These are phyloP conservation scores for Tricholoma hemisulphureum DNA, from an alignment of 768 basidiomycete genomes.

Conservation along the genomic window DNA sequence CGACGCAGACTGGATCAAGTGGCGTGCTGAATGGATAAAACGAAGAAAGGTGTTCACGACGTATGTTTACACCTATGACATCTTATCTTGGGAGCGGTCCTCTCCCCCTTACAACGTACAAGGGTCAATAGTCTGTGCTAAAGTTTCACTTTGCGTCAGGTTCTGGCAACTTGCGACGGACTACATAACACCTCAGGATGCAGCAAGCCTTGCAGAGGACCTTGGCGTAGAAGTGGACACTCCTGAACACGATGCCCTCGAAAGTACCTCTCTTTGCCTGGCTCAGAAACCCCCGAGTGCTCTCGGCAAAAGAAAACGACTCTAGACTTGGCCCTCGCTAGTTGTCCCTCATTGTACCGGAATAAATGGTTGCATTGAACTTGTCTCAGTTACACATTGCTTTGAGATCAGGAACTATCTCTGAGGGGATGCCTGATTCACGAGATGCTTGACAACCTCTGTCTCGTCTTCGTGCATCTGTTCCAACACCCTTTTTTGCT, in stretches of 20 bases:
- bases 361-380: not conserved
- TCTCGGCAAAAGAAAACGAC: conserved; percentile 52
- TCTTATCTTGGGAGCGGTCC: not conserved
- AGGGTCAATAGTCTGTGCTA: not conserved
- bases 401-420: no score
- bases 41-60: conserved; percentile 73
- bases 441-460: no score
- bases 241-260: conserved; percentile 63
- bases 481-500: no score
- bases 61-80: conserved; percentile 41
- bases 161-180: conserved; percentile 77
- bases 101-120: no score
- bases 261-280: conserved; percentile 59
- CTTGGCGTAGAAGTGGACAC: conserved; percentile 82
- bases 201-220: conserved; percentile 64
- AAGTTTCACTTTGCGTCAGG: conserved; percentile 38
- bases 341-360: not conserved
- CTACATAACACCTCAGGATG: conserved; percentile 62
- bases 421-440: no score
- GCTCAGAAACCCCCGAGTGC: conserved; percentile 28
- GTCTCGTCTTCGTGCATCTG: no score
- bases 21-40: conserved; percentile 79
- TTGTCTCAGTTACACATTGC: not conserved
- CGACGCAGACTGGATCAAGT: conserved; percentile 73
- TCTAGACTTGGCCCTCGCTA: not conserved